Percentiles rank a stretch among this genome's conserved stretches.
These are phyloP conservation scores for Boletus reticulatus DNA, from an alignment of 768 basidiomycete genomes.

Conservation along the genomic window DNA sequence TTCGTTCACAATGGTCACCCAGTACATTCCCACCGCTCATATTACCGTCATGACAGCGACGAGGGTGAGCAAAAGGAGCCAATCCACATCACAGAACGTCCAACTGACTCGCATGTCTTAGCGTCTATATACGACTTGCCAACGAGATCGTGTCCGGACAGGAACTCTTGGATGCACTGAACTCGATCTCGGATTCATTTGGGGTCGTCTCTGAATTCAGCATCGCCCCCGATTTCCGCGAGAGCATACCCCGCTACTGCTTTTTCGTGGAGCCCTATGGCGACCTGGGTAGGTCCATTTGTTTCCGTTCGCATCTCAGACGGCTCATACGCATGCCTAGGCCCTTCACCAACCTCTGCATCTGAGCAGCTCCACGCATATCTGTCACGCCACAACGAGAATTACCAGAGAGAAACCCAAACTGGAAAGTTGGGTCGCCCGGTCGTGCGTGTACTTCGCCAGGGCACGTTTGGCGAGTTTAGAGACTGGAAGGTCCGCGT, in stretches of 20 bases:
- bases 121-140: constrained; percentile 19
- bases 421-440: constrained; percentile 8
- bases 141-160: constrained; percentile 23
- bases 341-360: neutral
- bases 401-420: constrained; percentile 11
- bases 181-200: constrained; percentile 12
- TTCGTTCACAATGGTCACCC: neutral
- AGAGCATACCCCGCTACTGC: constrained; percentile 14
- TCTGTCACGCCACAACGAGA: constrained; percentile 15
- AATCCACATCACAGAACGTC: no score
- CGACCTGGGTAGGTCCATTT: constrained; percentile 5
- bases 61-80: constrained; percentile 13
- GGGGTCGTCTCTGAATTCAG: constrained; percentile 23
- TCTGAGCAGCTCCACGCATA: constrained; percentile 6
- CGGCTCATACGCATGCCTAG: neutral
- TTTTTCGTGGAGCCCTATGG: constrained; percentile 19
- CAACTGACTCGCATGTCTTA: neutral
- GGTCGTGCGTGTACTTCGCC: constrained; percentile 14
- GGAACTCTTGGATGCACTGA: constrained; percentile 17
- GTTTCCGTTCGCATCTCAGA: neutral
- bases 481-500: constrained; percentile 18
- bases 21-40: neutral
- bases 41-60: constrained; percentile 6
- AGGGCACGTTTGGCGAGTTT: constrained; percentile 20
- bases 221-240: constrained; percentile 17